phyloP scores from a whole-genome alignment of 1,139 yeast species.

The Suhomyces ambrosiae region DNA sequence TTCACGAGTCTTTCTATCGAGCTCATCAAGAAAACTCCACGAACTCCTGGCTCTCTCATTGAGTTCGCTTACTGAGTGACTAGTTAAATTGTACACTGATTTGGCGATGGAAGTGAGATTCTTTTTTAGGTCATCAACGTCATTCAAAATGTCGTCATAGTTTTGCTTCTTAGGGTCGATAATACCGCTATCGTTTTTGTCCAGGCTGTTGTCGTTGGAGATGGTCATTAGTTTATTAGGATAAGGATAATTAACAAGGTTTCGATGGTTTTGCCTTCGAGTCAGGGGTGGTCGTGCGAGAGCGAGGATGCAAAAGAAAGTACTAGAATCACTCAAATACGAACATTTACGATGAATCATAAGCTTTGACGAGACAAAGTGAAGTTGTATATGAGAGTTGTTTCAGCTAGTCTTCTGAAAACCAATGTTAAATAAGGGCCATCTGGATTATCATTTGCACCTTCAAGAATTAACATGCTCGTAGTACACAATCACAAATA shows the following conservation, averaged over 20 bases:
- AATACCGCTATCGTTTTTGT: neutral
- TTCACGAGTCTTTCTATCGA: constrained; percentile 9
- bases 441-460: no score
- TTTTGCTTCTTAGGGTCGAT: constrained; percentile 1
- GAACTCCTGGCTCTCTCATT: constrained; percentile 27
- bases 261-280: neutral
- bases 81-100: constrained; percentile 25
- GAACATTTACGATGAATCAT: no score
- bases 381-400: no score
- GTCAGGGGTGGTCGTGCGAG: constrained; percentile 1
- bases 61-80: constrained; percentile 27
- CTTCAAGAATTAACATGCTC: no score
- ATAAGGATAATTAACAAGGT: neutral
- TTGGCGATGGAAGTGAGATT: constrained; percentile 21
- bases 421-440: no score
- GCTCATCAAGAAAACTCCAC: constrained; percentile 1
- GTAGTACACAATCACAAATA: no score
- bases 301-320: no score
- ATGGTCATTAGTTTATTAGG: neutral
- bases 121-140: constrained; percentile 22
- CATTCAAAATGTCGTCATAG: constrained; percentile 23
- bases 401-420: no score
- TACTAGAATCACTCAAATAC: no score
- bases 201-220: neutral
- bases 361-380: no score